phyloP scores from a whole-genome alignment of 2,329 filamentous ascomycete genomes.

The Fonsecaea nubica region DNA sequence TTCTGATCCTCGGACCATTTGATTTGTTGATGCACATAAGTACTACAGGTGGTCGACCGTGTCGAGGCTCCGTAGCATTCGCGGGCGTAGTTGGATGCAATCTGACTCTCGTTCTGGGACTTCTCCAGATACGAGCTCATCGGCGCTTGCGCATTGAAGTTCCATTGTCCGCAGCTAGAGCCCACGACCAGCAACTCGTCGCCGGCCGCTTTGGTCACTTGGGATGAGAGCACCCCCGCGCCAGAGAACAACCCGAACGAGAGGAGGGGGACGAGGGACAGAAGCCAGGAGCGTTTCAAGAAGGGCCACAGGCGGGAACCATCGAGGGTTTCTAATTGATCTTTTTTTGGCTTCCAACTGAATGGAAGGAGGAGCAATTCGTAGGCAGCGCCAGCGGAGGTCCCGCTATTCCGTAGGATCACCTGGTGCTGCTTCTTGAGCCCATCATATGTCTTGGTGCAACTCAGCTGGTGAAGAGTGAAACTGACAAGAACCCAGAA shows the following conservation, averaged over 20 bases:
- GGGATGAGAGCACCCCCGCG: neutral
- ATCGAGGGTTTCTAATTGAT: neutral
- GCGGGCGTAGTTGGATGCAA: neutral
- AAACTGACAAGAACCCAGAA: slow-evolving; percentile 45
- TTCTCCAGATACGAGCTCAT: neutral
- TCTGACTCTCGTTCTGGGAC: neutral
- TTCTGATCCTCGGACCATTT: slow-evolving; percentile 26
- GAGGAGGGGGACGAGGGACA: neutral
- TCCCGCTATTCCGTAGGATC: slow-evolving; percentile 44
- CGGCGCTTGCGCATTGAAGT: neutral
- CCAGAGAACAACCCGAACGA: neutral
- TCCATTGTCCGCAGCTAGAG: neutral
- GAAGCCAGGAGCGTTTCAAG: neutral
- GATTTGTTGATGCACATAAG: neutral
- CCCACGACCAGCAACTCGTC: neutral
- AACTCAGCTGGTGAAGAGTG: slow-evolving; percentile 38
- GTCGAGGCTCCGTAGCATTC: neutral
- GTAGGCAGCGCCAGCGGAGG: slow-evolving; percentile 31
- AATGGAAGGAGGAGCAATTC: neutral
- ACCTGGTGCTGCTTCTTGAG: slow-evolving; percentile 46
- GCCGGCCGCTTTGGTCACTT: neutral
- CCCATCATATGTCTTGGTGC: slow-evolving; percentile 36
- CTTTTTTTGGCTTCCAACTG: neutral
- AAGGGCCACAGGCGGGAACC: neutral
- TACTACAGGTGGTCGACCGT: neutral